These are phyloP conservation scores for Escallonia herrerae DNA, from an alignment of 129 eudicot genomes.

Conservation along the genomic window DNA sequence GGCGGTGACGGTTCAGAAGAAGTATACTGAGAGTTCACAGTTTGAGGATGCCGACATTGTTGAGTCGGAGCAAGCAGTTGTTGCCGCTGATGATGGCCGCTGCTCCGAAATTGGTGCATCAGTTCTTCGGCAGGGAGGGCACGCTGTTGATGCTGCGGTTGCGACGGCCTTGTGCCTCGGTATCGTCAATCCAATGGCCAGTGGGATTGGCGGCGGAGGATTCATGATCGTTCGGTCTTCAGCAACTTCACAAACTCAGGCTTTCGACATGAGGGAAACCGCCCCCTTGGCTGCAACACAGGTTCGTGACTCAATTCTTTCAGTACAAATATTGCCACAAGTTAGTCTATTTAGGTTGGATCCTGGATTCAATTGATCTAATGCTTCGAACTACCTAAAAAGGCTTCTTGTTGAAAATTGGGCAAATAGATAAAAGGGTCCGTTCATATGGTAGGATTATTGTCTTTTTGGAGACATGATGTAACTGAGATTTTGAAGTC, in stretches of 20 bases:
- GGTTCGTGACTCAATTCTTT: constrained; percentile 32
- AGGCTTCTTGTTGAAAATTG: too few species aligned
- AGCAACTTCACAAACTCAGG: constrained; percentile 35
- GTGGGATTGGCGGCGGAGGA: constrained; percentile 94
- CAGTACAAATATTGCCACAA: too few species aligned
- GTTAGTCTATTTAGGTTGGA: too few species aligned
- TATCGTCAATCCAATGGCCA: constrained; percentile 72
- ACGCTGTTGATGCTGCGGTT: constrained; percentile 90
- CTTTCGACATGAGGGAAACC: constrained; percentile 90
- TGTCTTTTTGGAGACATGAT: too few species aligned
- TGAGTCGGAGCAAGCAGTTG: constrained; percentile 69
- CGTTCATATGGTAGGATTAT: too few species aligned
- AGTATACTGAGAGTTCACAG: constrained; percentile 9
- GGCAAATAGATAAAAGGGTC: too few species aligned
- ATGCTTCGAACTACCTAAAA: neutral
- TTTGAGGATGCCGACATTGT: constrained; percentile 25
- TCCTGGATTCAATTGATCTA: neutral
- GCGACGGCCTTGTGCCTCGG: constrained; percentile 79
- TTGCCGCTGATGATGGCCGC: constrained; percentile 91
- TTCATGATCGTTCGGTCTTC: constrained; percentile 76
- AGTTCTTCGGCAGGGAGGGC: constrained; percentile 64
- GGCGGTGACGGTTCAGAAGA: constrained; percentile 9
- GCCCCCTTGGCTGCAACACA: constrained; percentile 88
- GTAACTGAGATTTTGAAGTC: too few species aligned
- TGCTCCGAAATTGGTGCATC: constrained; percentile 80